Percentiles rank a stretch among this genome's conserved stretches.
phyloP scores from a whole-genome alignment of 257 asterid genomes.

The Penstemon newberryi region DNA sequence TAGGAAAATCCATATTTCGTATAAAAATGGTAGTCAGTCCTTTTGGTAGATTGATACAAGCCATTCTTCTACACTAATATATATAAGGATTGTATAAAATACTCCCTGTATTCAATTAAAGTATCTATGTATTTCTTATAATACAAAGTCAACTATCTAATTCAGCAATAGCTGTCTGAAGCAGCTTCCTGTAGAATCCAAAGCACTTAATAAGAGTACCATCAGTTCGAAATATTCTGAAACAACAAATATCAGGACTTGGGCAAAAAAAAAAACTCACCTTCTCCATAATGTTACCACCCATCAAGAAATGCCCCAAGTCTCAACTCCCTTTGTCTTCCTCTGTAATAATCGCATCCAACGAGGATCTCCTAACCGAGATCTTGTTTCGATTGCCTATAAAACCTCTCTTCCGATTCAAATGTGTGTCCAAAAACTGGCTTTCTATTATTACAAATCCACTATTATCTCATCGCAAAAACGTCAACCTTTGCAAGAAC shows the following conservation, averaged over 20 bases:
- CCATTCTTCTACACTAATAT: no score
- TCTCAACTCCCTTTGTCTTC: neutral
- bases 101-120: no score
- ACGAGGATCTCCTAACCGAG: slow-evolving; percentile 36
- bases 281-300: neutral
- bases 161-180: neutral
- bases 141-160: no score
- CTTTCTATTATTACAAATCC: slow-evolving; percentile 35
- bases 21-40: no score
- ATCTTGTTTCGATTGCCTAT: slow-evolving; percentile 36
- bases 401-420: slow-evolving; percentile 34
- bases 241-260: neutral
- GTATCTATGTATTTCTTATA: no score
- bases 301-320: slow-evolving; percentile 28
- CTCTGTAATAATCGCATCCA: slow-evolving; percentile 24
- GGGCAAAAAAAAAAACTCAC: neutral
- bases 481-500: neutral
- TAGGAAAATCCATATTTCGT: no score
- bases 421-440: slow-evolving; percentile 43
- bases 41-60: no score
- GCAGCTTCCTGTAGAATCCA: neutral
- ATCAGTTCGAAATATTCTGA: neutral
- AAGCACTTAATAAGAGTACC: neutral
- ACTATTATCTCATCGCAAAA: slow-evolving; percentile 14
- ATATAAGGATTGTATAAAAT: no score